Conservation (phyloP, 495 filamentous ascomycete genomes). For the Lentithecium fluviatile region DNA sequence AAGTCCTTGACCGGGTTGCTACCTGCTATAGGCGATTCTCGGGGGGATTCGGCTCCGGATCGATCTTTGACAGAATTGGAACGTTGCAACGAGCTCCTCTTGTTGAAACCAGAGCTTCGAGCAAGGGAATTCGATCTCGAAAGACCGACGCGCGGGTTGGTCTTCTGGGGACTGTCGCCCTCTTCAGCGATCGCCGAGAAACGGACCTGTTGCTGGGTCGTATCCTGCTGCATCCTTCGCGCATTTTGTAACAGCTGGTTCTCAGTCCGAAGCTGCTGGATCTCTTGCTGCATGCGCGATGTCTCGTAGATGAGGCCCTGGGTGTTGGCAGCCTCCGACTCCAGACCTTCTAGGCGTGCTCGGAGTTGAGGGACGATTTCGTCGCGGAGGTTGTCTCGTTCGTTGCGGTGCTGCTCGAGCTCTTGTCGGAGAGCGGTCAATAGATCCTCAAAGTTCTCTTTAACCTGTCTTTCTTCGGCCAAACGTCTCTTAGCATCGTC, state of each 20-base stretch:
- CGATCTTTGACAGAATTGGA: slow-evolving; percentile 64
- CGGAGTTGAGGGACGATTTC: slow-evolving; percentile 74
- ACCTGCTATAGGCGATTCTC: slow-evolving; percentile 62
- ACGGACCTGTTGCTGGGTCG: slow-evolving; percentile 48
- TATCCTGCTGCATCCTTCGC: slow-evolving; percentile 53
- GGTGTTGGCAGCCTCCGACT: slow-evolving; percentile 63
- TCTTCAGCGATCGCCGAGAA: slow-evolving; percentile 69
- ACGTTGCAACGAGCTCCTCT: slow-evolving; percentile 45
- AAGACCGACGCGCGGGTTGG: slow-evolving; percentile 49
- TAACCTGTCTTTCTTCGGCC: slow-evolving; percentile 79
- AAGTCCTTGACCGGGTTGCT: slow-evolving; percentile 87
- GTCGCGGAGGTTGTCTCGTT: slow-evolving; percentile 87
- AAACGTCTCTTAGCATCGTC: slow-evolving; percentile 80
- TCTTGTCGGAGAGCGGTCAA: slow-evolving; percentile 79
- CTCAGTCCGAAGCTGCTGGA: slow-evolving; percentile 66
- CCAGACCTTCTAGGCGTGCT: slow-evolving; percentile 73
- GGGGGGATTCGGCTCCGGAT: slow-evolving; percentile 31
- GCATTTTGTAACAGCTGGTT: slow-evolving; percentile 60
- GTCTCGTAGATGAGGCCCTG: slow-evolving; percentile 72
- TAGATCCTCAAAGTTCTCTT: slow-evolving; percentile 92
- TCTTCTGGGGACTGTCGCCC: slow-evolving; percentile 35
- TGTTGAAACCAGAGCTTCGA: slow-evolving; percentile 39
- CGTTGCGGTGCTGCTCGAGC: slow-evolving; percentile 76
- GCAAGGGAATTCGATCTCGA: slow-evolving; percentile 64
- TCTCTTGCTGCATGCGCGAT: slow-evolving; percentile 75